Conservation (phyloP, 208 protist species). For the Wallacemonas collosoma region DNA sequence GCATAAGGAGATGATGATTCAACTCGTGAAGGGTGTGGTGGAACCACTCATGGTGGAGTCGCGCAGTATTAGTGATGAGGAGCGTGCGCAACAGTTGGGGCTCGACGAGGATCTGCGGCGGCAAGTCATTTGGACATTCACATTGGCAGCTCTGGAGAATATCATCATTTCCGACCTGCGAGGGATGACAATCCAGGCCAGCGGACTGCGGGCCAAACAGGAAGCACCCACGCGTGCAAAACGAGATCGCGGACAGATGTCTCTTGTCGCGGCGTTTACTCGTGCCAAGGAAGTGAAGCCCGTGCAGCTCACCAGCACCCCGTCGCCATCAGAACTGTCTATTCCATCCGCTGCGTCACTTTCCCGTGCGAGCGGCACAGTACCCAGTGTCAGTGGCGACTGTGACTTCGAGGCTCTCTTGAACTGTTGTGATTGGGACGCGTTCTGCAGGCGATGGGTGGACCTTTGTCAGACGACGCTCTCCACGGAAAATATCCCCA, state of each 20-base stretch:
- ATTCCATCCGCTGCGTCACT: background rate
- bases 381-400: background rate
- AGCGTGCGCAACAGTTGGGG: conserved; percentile 51
- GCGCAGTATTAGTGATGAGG: conserved; percentile 47
- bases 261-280: conserved; percentile 60
- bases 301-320: no score
- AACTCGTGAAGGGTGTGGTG: conserved; percentile 34
- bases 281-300: conserved; percentile 1
- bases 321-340: background rate
- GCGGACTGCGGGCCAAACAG: conserved; percentile 38
- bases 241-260: conserved; percentile 45
- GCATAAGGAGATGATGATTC: conserved; percentile 49
- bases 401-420: background rate
- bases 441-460: background rate
- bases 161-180: conserved; percentile 80
- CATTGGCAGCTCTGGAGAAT: conserved; percentile 39
- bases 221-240: conserved; percentile 4
- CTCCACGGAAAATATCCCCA: conserved; percentile 1
- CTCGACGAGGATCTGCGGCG: conserved; percentile 22
- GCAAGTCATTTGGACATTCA: conserved; percentile 62
- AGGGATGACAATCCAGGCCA: conserved; percentile 84
- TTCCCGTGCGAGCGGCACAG: background rate
- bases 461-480: background rate
- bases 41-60: conserved; percentile 50
- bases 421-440: background rate